Percentiles rank a stretch among this genome's conserved stretches.
Evolutionary conservation across 73 alveolate species (phyloP).

Genomic region (Paramecium octaurelia): DNA sequence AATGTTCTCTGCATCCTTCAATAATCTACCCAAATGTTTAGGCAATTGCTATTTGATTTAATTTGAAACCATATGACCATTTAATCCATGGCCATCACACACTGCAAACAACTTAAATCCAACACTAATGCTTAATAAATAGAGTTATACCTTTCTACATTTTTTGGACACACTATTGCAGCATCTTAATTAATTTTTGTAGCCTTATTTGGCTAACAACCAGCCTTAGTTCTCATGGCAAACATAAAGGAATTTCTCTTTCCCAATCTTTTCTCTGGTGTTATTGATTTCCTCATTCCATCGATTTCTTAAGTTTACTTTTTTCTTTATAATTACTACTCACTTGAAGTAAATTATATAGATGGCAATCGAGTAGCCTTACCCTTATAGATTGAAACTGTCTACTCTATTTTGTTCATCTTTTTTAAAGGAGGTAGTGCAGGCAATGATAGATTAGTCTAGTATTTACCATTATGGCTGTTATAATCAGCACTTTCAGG

Average conservation of each 20-base stretch:
- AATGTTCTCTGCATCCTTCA: slow-evolving; percentile 16
- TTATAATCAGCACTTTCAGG: slow-evolving; percentile 28
- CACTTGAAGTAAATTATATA: background rate
- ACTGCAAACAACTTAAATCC: slow-evolving; percentile 75
- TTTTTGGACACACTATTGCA: slow-evolving; percentile 45
- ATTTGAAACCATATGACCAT: slow-evolving; percentile 93
- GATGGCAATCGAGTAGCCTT: background rate
- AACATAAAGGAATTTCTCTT: background rate
- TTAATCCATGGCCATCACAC: slow-evolving; percentile 97
- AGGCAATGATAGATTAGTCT: slow-evolving; percentile 1
- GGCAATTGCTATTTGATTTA: slow-evolving; percentile 80
- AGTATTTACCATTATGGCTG: background rate
- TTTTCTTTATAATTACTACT: slow-evolving; percentile 1
- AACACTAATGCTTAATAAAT: background rate
- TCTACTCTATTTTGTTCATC: background rate
- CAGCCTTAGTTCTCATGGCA: slow-evolving; percentile 53
- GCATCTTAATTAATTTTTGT: slow-evolving; percentile 44
- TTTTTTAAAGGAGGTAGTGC: slow-evolving; percentile 16
- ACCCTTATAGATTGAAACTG: slow-evolving; percentile 30
- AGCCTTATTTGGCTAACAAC: slow-evolving; percentile 39
- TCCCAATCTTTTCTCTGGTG: slow-evolving; percentile 16
- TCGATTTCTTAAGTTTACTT: background rate
- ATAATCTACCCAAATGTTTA: slow-evolving; percentile 16
- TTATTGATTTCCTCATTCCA: slow-evolving; percentile 35
- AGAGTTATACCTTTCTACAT: background rate